These are phyloP conservation scores for Salix koriyanagi DNA, from an alignment of 345 rosid species.

Conservation along the genomic window DNA sequence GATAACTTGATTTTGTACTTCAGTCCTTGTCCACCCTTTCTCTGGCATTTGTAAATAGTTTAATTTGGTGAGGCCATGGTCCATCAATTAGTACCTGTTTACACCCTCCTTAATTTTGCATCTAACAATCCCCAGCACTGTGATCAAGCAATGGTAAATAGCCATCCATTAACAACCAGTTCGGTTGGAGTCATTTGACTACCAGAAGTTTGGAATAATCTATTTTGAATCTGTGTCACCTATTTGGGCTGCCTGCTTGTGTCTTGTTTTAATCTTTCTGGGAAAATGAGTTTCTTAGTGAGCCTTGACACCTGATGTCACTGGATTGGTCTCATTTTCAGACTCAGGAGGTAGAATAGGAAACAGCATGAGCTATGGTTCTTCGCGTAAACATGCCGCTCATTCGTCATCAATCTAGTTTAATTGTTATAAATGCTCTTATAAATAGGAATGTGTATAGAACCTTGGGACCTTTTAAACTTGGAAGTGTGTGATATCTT, in stretches of 20 bases:
- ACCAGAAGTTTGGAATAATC: background rate
- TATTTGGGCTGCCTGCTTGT: too few relatives aligned
- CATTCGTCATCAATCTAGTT: background rate
- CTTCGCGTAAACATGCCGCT: background rate
- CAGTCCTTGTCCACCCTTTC: background rate
- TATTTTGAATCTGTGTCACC: too few relatives aligned
- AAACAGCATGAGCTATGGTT: background rate
- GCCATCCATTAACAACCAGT: background rate
- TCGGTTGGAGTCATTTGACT: background rate
- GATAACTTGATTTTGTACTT: background rate
- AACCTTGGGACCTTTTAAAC: constrained; percentile 9
- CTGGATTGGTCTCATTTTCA: background rate
- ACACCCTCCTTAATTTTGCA: background rate
- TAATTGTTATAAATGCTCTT: background rate
- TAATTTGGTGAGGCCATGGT: background rate
- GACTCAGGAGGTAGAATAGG: background rate
- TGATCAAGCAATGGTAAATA: background rate
- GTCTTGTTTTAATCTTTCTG: background rate
- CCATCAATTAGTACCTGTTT: background rate
- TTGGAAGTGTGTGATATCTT: constrained; percentile 4
- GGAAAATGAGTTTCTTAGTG: background rate
- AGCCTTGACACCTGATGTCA: background rate
- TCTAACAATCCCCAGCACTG: background rate
- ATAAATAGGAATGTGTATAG: background rate
- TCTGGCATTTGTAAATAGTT: background rate